phyloP scores from a whole-genome alignment of 108 stramenopile species.

The Nannochloropsis gaditana region DNA sequence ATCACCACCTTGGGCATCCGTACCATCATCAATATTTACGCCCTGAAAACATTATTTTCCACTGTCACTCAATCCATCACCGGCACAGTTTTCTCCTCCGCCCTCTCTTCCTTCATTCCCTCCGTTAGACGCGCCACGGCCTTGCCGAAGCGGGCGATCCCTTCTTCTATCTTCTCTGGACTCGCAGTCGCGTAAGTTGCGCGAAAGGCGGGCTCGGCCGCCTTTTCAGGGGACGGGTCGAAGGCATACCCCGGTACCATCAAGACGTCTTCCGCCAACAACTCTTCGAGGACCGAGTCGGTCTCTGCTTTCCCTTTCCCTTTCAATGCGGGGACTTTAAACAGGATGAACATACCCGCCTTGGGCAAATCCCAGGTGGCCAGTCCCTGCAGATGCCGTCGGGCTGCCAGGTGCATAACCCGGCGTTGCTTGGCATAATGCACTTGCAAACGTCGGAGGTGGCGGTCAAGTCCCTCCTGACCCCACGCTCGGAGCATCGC shows the following conservation, averaged over 20 bases:
- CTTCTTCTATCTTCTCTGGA: constrained; percentile 29
- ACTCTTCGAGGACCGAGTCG: constrained; percentile 8
- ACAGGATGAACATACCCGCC: constrained; percentile 63
- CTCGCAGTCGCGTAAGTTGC: constrained; percentile 23
- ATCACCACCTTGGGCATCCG: too few relatives aligned
- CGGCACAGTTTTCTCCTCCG: neutral
- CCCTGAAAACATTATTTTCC: too few relatives aligned
- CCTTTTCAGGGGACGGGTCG: neutral
- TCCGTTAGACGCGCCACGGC: neutral
- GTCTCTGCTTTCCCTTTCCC: constrained; percentile 7
- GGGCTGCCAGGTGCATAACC: constrained; percentile 37
- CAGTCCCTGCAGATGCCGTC: constrained; percentile 38
- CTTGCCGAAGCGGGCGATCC: neutral
- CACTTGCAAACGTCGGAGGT: neutral
- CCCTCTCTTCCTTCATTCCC: neutral
- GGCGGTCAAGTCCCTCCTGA: constrained; percentile 41
- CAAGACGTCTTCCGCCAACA: constrained; percentile 16
- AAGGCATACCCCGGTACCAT: constrained; percentile 30
- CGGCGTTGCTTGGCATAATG: constrained; percentile 46
- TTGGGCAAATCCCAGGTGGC: constrained; percentile 42
- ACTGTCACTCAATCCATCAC: neutral
- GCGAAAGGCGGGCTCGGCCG: constrained; percentile 9
- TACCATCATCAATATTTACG: too few relatives aligned
- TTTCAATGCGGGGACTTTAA: constrained; percentile 25
- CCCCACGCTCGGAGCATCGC: constrained; percentile 53